A percentile compares a stretch with the other conserved stretches of the same genome.
These are phyloP conservation scores for Coniochaeta sp. DNA, from an alignment of 2,329 filamentous ascomycete genomes.

Conservation along the genomic window DNA sequence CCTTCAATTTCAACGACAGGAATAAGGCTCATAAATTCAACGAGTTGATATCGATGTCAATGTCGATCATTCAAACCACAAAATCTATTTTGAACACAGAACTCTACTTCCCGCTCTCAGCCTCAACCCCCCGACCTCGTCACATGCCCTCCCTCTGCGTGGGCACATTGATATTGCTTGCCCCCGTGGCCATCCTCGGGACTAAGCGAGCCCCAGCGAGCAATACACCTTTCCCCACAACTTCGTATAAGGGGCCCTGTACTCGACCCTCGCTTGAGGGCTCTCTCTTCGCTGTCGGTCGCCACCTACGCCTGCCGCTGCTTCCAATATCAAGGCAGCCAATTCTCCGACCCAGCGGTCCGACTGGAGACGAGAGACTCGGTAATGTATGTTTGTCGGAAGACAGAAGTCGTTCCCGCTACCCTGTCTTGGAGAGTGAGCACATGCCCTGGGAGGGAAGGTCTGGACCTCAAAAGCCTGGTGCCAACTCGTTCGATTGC, in stretches of 20 bases:
- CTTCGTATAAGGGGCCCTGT: no score
- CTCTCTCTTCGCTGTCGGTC: neutral
- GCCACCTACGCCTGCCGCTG: neutral
- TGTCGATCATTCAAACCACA: neutral
- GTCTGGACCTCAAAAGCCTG: no score
- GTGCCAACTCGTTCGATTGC: no score
- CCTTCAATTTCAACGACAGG: neutral
- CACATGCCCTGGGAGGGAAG: no score
- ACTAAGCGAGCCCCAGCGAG: neutral
- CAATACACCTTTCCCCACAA: neutral
- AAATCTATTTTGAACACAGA: neutral
- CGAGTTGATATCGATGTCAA: neutral
- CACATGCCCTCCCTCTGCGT: neutral
- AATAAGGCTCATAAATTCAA: neutral
- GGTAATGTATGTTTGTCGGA: no score
- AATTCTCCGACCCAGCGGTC: neutral
- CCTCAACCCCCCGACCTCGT: neutral
- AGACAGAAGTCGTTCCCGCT: no score
- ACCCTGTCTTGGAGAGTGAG: no score
- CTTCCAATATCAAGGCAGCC: neutral
- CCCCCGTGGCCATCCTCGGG: neutral
- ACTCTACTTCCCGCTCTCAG: neutral
- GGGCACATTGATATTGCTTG: neutral
- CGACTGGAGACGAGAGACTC: neutral
- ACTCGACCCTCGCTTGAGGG: conserved; percentile 4